Evolutionary conservation across 345 rosid genomes (phyloP).

Genomic region (Clarkia xantiana): DNA sequence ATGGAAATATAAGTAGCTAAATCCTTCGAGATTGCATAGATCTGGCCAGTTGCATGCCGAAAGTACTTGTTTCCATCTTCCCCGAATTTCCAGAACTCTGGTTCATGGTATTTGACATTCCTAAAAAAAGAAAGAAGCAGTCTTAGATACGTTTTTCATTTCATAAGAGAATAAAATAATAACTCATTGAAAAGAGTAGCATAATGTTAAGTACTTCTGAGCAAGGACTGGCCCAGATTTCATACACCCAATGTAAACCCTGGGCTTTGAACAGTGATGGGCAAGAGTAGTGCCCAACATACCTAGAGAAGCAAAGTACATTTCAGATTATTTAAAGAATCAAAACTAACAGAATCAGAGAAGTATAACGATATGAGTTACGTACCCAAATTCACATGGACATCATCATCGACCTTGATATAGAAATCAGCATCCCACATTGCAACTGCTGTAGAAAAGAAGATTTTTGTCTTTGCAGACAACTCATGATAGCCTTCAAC

Average conservation of each 20-base stretch:
- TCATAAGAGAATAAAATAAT: background rate
- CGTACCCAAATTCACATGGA: constrained; percentile 92
- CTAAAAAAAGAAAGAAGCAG: constrained; percentile 17
- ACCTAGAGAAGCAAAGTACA: constrained; percentile 26
- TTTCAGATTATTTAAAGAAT: background rate
- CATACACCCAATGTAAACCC: constrained; percentile 92
- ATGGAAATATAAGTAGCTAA: constrained; percentile 74
- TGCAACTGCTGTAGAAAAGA: constrained; percentile 84
- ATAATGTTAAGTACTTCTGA: constrained; percentile 44
- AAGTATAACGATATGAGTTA: background rate
- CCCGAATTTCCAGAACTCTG: constrained; percentile 98
- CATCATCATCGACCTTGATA: constrained; percentile 97
- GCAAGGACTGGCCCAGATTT: constrained; percentile 97
- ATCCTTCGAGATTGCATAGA: constrained; percentile 90
- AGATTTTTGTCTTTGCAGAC: constrained; percentile 89
- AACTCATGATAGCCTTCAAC: constrained; percentile 97
- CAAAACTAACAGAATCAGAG: background rate
- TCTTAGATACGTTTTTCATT: background rate
- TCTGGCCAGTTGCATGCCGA: constrained; percentile 96
- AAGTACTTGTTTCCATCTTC: constrained; percentile 93
- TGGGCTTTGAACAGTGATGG: constrained; percentile 79
- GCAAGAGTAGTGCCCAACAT: constrained; percentile 80
- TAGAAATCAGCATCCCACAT: constrained; percentile 93
- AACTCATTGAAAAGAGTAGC: background rate
- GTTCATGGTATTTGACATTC: constrained; percentile 92